A percentile compares a stretch with the other conserved stretches of the same genome.
phyloP scores from a whole-genome alignment of 2,329 filamentous ascomycete species.

The Fusarium sp. region DNA sequence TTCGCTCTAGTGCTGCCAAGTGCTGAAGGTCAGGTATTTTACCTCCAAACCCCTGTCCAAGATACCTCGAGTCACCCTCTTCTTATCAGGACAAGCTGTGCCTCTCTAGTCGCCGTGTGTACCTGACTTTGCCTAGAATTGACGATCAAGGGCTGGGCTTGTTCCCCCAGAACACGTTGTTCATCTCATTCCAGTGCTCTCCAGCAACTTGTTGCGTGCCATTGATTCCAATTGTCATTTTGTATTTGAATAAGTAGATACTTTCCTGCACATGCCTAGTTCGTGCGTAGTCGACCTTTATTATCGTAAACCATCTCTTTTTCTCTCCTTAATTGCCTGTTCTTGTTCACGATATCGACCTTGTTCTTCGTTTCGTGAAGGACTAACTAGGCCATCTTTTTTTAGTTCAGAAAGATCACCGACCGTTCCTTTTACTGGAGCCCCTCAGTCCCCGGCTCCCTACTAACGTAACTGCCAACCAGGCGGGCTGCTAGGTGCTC shows the following conservation, averaged over 20 bases:
- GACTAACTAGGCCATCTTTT: constrained; percentile 4
- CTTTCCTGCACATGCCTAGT: neutral
- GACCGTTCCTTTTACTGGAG: constrained; percentile 2
- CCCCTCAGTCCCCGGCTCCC: constrained; percentile 6
- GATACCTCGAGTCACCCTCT: constrained; percentile 10
- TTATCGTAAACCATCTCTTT: neutral
- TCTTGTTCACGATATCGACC: neutral
- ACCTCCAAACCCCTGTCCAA: neutral
- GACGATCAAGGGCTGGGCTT: constrained; percentile 35
- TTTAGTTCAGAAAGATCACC: constrained; percentile 13
- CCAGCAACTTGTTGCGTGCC: constrained; percentile 3
- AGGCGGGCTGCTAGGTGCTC: neutral
- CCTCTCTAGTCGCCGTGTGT: constrained; percentile 4
- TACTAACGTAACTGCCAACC: neutral
- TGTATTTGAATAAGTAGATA: neutral
- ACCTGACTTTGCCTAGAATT: constrained; percentile 23
- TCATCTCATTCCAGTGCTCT: constrained; percentile 30
- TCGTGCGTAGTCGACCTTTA: neutral
- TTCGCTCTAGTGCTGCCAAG: neutral
- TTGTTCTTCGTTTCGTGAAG: neutral
- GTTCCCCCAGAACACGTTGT: constrained; percentile 32
- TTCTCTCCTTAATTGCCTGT: neutral
- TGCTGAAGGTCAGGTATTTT: neutral
- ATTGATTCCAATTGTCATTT: constrained; percentile 1
- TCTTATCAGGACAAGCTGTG: neutral